Conservation (phyloP, 129 eudicot genomes). For the Saposhnikovia divaricata region DNA sequence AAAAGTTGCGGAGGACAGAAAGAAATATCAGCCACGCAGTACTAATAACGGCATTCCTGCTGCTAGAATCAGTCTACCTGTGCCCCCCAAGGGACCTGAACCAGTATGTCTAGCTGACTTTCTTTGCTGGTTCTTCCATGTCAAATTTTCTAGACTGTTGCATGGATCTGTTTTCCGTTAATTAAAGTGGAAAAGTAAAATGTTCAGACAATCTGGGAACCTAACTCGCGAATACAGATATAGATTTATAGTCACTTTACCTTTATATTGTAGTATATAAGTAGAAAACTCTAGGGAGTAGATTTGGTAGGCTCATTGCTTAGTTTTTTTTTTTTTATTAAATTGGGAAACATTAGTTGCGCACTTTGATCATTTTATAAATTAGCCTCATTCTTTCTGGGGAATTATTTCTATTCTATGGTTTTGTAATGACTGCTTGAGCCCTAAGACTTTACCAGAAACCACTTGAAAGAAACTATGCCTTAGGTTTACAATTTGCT, state of each 20-base stretch:
- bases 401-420: no score
- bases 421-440: neutral
- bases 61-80: conserved; percentile 56
- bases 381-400: neutral
- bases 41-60: conserved; percentile 31
- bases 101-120: conserved; percentile 42
- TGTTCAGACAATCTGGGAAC: neutral
- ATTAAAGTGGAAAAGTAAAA: neutral
- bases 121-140: conserved; percentile 1
- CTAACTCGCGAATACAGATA: neutral
- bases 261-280: neutral
- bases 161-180: neutral
- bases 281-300: neutral
- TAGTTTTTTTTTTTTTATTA: neutral
- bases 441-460: neutral
- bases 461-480: neutral
- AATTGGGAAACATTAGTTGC: neutral
- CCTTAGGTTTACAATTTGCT: neutral
- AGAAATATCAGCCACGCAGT: conserved; percentile 32
- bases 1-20: conserved; percentile 45
- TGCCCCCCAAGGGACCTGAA: conserved; percentile 79
- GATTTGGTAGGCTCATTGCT: neutral
- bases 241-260: neutral
- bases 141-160: neutral
- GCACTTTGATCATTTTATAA: neutral